Evolutionary conservation across 169 alveolate genomes (phyloP).

Genomic region (Eimeria praecox): DNA sequence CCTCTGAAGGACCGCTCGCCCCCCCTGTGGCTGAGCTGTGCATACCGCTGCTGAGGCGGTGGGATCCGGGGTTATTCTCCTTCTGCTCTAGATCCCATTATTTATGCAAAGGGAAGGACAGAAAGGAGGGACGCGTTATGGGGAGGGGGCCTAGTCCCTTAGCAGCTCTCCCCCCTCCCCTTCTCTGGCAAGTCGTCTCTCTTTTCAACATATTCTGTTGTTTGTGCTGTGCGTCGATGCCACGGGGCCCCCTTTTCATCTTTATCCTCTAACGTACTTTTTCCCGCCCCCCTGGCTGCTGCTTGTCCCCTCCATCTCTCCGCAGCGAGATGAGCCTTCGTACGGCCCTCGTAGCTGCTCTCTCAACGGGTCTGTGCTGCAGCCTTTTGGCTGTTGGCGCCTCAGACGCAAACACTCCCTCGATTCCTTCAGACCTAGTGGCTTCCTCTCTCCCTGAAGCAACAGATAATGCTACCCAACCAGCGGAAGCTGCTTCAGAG

Average conservation of each 20-base stretch:
- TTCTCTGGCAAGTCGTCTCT: constrained; percentile 26
- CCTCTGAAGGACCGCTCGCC: constrained; percentile 61
- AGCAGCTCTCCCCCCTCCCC: constrained; percentile 75
- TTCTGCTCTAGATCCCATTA: neutral
- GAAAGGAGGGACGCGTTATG: constrained; percentile 67
- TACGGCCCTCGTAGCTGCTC: constrained; percentile 27
- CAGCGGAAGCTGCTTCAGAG: neutral
- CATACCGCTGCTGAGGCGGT: constrained; percentile 56
- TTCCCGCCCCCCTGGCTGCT: neutral
- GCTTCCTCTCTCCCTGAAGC: neutral
- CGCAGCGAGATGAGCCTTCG: constrained; percentile 65
- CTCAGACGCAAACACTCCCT: neutral
- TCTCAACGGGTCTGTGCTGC: constrained; percentile 63
- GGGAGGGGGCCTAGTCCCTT: constrained; percentile 71
- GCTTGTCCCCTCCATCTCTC: neutral
- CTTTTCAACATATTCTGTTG: neutral
- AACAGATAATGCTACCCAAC: neutral
- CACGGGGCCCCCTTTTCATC: neutral
- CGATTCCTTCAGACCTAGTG: neutral
- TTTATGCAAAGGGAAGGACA: constrained; percentile 32
- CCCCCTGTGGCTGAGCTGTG: constrained; percentile 73
- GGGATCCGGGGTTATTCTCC: constrained; percentile 16
- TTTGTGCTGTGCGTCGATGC: constrained; percentile 27
- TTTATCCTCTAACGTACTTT: neutral
- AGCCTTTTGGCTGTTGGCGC: constrained; percentile 52